Evolutionary conservation across 495 filamentous ascomycete genomes (phyloP), one percentile per base, ranked within the genome.

Genomic region (Xylaria grammica): DNA sequence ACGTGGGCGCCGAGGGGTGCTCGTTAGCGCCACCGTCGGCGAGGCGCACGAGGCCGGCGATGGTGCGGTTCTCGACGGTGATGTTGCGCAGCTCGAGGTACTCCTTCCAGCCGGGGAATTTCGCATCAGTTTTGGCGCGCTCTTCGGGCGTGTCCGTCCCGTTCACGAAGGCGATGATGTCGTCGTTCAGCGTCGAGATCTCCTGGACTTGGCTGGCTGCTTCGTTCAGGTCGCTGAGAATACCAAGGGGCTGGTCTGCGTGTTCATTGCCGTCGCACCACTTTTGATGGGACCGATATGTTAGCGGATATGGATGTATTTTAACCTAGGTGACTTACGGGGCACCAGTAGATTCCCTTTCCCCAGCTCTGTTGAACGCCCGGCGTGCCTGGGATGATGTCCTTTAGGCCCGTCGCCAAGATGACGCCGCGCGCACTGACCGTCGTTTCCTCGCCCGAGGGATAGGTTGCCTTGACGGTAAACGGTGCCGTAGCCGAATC

Each of bases 201-300:
- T 87, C 83, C 11, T 82, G 69, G 0, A 84, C 78, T 1, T 73
- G 72, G 44, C 72, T 72, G 17, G 72, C 67, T 2, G 72, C 72
- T 10, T 85, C 78, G 11, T 71, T 68, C 0, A 86, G 70, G 27
- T 67, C 62, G 22, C 77, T 80, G 0, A 87, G 72, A 38, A 86
- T 77, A 0, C 84, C 85, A 10, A 87, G 78, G 4, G 83, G 63
- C 67, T 86, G 81, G 66, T 85, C 82, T 0, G 79, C 79, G 75
- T 86, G 83, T 71, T 87, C 85, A 64, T 80, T 84, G 11, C 85
- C 85, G 68, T 87, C 85, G 67, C 85, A 87, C 85, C 85, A 87
- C 0, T 64, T 48, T 64, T 27, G 6, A 9, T 32, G 24, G 15
- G 15, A 20, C 32, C 49, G 8, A 42, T 0, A 9, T 26, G 22